A percentile compares a stretch with the other conserved stretches of the same genome.
These are phyloP conservation scores for Ustilago loliicola DNA, from an alignment of 1,284 basidiomycete species.

Conservation along the genomic window DNA sequence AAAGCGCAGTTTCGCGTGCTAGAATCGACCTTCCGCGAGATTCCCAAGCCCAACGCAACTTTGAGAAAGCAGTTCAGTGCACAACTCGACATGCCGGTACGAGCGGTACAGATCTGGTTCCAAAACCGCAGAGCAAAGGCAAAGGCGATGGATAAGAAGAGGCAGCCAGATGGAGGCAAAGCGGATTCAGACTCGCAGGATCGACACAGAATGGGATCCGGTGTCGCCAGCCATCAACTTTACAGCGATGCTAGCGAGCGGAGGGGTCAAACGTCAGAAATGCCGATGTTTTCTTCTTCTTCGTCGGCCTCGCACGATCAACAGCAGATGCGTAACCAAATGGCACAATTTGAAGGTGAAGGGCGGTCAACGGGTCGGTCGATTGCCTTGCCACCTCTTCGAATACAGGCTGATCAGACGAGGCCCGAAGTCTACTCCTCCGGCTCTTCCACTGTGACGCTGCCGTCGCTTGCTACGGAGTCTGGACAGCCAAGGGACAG, in stretches of 20 bases:
- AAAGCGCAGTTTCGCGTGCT: conserved; percentile 63
- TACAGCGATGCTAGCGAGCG: conserved; percentile 15
- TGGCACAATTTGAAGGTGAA: background rate
- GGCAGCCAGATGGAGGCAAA: conserved; percentile 4
- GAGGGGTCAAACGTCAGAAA: conserved; percentile 4
- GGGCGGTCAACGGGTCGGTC: background rate
- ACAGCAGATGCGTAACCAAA: conserved; percentile 4
- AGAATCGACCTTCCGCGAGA: conserved; percentile 60
- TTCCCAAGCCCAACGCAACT: conserved; percentile 60
- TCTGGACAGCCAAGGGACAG: background rate
- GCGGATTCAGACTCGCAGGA: background rate
- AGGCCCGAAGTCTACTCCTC: conserved; percentile 4
- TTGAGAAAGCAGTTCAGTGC: conserved; percentile 53
- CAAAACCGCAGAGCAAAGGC: conserved; percentile 64
- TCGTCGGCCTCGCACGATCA: background rate
- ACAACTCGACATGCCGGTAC: conserved; percentile 61
- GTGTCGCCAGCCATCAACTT: conserved; percentile 11
- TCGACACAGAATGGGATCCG: conserved; percentile 2
- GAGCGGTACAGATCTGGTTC: conserved; percentile 64
- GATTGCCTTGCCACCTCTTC: conserved; percentile 29
- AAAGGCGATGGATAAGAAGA: conserved; percentile 55
- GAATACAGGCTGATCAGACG: conserved; percentile 10
- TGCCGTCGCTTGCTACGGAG: conserved; percentile 11
- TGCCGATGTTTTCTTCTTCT: background rate
- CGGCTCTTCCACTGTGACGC: background rate